Base-by-base conservation (phyloP, 768 basidiomycete species). In the Boletus barrowsii region DNA sequence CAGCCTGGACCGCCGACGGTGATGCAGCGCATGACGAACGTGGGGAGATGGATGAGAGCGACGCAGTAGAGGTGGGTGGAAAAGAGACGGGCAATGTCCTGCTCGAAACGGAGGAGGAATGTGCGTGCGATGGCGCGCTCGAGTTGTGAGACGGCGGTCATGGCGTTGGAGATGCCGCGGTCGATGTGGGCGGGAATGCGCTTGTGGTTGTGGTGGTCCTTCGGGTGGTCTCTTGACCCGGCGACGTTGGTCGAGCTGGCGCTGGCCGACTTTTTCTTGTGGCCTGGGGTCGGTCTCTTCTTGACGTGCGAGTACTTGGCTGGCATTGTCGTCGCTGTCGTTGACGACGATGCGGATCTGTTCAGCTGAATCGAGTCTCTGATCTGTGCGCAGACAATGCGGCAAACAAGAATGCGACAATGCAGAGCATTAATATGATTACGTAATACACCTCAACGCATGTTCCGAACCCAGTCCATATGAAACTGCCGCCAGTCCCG, bases 291-390 rank as follows among this genome's bases (percentile, higher is more conserved):
- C 8, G 81, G 72, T 44, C 83, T 72, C 65, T 86, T 87, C 75
- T 86, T 86, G n/a, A 84, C 81, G 70, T 87, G 85, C 24, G 85
- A 87, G 70, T 87, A 87, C 63, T 87, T 87, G 33, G 84, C 79
- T 17, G 86, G 83, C 86, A 87, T 87, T 4, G 51, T 65, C 30
- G 52, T 49, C 9, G 18, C 32, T 6, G 30, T 44, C 24, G n/a
- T 53, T 11, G 20, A 84, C 26, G 51, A 61, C 33, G 52, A 26
- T 18, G 47, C 29, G 29, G 29, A 29, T 29, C 35, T 36, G 37
- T 37, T 3, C 15, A 14, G 24, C 47, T 30, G 29, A 49, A 29
- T 47, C 42, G 42, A 15, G 15, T 33, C 37, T 54, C 37, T 54
- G 52, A 59, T 61, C 54, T 52, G 54, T 56, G 53, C 51, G 55